Evolutionary conservation across 2,329 filamentous ascomycete genomes (phyloP).

Genomic region (Ceratocystis smalleyi): DNA sequence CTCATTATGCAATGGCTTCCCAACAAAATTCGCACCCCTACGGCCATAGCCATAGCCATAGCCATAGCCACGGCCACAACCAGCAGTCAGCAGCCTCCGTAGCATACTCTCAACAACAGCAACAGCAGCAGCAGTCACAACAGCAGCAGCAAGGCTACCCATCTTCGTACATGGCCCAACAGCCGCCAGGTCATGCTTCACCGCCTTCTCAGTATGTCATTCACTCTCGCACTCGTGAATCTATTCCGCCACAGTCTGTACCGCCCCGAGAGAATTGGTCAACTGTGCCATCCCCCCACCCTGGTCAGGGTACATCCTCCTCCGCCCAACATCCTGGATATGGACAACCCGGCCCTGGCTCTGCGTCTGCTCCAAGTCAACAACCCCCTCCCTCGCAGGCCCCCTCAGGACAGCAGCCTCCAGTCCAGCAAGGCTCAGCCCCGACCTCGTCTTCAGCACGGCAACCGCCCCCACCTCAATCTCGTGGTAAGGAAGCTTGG

Average conservation of each 20-base stretch:
- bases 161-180: conserved; percentile 3
- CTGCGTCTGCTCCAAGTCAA: conserved; percentile 2
- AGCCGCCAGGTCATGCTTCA: conserved; percentile 17
- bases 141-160: conserved; percentile 13
- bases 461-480: background rate
- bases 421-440: background rate
- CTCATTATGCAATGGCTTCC: conserved; percentile 21
- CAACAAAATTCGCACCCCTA: conserved; percentile 27
- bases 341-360: background rate
- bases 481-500: background rate
- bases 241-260: background rate
- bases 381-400: background rate
- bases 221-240: conserved; percentile 5
- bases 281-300: background rate
- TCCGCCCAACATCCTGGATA: background rate
- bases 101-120: conserved; percentile 15
- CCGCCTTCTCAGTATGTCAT: conserved; percentile 13
- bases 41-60: conserved; percentile 16
- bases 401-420: background rate
- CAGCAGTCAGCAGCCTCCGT: background rate
- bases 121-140: conserved; percentile 20
- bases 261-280: conserved; percentile 7
- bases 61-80: conserved; percentile 18
- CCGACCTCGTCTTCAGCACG: background rate
- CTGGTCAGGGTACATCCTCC: background rate